These are phyloP conservation scores for Vigna unguiculata DNA, from an alignment of 306 rosid species.

Conservation along the genomic window DNA sequence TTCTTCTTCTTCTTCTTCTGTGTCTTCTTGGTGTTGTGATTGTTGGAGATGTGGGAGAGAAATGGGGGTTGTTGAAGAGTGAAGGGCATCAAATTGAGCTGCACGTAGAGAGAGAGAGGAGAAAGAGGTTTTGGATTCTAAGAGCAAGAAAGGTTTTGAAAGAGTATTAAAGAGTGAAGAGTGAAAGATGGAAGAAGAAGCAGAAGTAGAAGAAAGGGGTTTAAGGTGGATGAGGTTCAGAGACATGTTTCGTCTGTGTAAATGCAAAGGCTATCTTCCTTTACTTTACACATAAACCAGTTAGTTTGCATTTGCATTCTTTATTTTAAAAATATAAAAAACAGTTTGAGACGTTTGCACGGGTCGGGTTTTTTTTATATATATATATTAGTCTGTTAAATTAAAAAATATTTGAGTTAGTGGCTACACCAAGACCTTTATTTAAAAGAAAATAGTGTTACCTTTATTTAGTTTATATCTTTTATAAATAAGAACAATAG, in stretches of 20 bases:
- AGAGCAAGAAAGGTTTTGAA: slow-evolving; percentile 40
- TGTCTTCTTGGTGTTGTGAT: slow-evolving; percentile 22
- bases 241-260: slow-evolving; percentile 47
- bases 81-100: slow-evolving; percentile 38
- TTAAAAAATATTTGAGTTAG: too few relatives aligned
- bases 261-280: slow-evolving; percentile 10
- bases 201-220: slow-evolving; percentile 35
- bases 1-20: slow-evolving; percentile 22
- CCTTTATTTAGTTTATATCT: too few relatives aligned
- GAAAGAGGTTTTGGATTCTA: slow-evolving; percentile 43
- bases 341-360: too few relatives aligned
- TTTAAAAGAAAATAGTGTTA: too few relatives aligned
- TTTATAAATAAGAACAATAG: too few relatives aligned
- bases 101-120: slow-evolving; percentile 49
- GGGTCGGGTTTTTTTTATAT: too few relatives aligned
- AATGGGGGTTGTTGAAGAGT: slow-evolving; percentile 53
- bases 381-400: too few relatives aligned
- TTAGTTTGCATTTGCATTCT: too few relatives aligned
- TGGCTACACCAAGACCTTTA: too few relatives aligned
- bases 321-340: too few relatives aligned
- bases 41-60: slow-evolving; percentile 61
- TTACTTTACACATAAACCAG: too few relatives aligned
- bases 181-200: slow-evolving; percentile 33
- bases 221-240: slow-evolving; percentile 40
- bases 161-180: slow-evolving; percentile 1